Evolutionary conservation across 169 alveolate genomes (phyloP).

Genomic region (Babesia divergens): DNA sequence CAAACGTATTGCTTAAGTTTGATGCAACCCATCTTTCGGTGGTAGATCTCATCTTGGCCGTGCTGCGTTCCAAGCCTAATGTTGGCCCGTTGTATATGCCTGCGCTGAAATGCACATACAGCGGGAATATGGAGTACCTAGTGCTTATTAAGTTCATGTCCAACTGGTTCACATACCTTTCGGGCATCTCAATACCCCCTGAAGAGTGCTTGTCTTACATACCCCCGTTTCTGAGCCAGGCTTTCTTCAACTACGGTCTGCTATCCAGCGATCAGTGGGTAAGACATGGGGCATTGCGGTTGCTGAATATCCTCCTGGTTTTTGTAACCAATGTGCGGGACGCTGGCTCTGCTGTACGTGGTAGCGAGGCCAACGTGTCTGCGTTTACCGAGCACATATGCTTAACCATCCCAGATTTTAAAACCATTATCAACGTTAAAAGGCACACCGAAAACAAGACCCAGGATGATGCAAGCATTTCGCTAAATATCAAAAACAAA

Average conservation of each 20-base stretch:
- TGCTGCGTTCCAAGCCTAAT: not conserved
- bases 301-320: conserved; percentile 8
- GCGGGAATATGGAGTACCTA: conserved; percentile 20
- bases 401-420: conserved; percentile 12
- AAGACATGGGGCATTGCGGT: conserved; percentile 12
- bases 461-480: not conserved
- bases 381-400: not conserved
- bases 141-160: not conserved
- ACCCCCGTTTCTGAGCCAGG: conserved; percentile 6
- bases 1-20: conserved; percentile 6
- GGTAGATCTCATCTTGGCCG: not conserved
- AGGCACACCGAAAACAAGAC: not conserved
- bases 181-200: not conserved
- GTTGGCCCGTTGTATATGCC: conserved; percentile 18
- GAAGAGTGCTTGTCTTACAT: not conserved
- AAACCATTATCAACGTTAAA: conserved; percentile 19
- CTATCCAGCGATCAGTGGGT: conserved; percentile 5
- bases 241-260: conserved; percentile 28
- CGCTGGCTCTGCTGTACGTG: not conserved
- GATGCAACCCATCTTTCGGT: conserved; percentile 2
- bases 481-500: conserved; percentile 24
- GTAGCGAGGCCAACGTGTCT: too few species aligned
- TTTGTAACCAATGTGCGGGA: not conserved
- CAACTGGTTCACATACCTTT: conserved; percentile 1
- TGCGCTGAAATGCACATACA: conserved; percentile 3